These are phyloP conservation scores for Penicillium argentinense DNA, from an alignment of 495 filamentous ascomycete species.

Conservation along the genomic window DNA sequence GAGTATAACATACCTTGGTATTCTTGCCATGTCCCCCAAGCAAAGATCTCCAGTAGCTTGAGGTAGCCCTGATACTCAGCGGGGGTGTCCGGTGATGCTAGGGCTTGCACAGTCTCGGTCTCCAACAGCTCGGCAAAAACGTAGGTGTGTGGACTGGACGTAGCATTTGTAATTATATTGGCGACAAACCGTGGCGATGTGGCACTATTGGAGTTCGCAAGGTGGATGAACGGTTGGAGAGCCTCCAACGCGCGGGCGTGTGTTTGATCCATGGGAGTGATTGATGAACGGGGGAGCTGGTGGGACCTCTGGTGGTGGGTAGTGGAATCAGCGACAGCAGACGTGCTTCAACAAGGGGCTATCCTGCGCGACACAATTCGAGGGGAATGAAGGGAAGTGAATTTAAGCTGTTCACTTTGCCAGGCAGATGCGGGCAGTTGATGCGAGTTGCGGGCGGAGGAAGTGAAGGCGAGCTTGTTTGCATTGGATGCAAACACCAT, in stretches of 20 bases:
- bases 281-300: slow-evolving; percentile 1
- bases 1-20: slow-evolving; percentile 58
- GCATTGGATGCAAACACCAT: too few relatives aligned
- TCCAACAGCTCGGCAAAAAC: slow-evolving; percentile 93
- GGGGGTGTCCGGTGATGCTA: slow-evolving; percentile 50
- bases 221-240: slow-evolving; percentile 82
- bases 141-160: slow-evolving; percentile 81
- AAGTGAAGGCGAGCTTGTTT: too few relatives aligned
- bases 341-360: too few relatives aligned
- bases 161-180: slow-evolving; percentile 85
- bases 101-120: slow-evolving; percentile 74
- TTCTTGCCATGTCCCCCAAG: slow-evolving; percentile 82
- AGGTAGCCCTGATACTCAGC: slow-evolving; percentile 58
- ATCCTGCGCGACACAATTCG: background rate
- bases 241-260: slow-evolving; percentile 77
- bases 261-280: slow-evolving; percentile 69
- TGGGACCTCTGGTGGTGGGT: too few relatives aligned
- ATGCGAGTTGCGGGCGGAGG: too few relatives aligned
- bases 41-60: slow-evolving; percentile 83
- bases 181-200: slow-evolving; percentile 79
- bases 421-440: too few relatives aligned
- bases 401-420: too few relatives aligned
- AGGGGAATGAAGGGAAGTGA: background rate
- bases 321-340: slow-evolving; percentile 14
- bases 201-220: slow-evolving; percentile 72